A percentile compares a stretch with the other conserved stretches of the same genome.
Evolutionary conservation across 768 basidiomycete genomes (phyloP).

Genomic region (Daedaleopsis sinensis): DNA sequence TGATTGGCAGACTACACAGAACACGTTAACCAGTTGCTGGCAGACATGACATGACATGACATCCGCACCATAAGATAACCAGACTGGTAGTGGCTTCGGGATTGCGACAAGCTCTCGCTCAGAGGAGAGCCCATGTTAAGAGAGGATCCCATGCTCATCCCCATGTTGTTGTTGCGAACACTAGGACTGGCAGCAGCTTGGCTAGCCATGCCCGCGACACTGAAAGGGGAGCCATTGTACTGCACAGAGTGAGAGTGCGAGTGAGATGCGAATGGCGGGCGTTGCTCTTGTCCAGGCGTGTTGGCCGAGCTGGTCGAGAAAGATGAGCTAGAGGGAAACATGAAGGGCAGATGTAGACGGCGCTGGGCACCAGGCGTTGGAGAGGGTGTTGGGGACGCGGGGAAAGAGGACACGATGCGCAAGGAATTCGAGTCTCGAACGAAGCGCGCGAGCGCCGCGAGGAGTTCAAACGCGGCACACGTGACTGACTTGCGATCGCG

Average conservation of each 20-base stretch:
- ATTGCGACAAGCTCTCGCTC: constrained; percentile 70
- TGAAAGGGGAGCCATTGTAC: constrained; percentile 41
- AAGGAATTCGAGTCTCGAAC: not conserved
- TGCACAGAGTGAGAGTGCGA: constrained; percentile 31
- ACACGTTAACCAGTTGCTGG: not conserved
- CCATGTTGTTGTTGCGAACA: constrained; percentile 46
- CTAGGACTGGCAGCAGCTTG: constrained; percentile 54
- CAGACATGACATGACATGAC: too few species aligned
- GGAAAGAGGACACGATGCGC: too few species aligned
- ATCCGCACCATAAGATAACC: constrained; percentile 69
- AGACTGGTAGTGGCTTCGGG: constrained; percentile 76
- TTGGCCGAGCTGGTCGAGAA: constrained; percentile 18
- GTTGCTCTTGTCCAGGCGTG: constrained; percentile 24
- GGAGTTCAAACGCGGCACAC: constrained; percentile 12
- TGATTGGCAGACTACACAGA: constrained; percentile 61
- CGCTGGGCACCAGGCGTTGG: not conserved
- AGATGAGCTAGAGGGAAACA: constrained; percentile 28
- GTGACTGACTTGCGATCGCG: constrained; percentile 20
- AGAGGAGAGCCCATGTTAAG: constrained; percentile 46
- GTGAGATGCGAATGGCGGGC: constrained; percentile 28
- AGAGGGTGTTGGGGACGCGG: too few species aligned
- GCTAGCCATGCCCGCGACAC: constrained; percentile 63
- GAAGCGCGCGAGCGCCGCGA: not conserved
- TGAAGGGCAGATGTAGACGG: constrained; percentile 4
- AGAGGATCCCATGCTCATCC: constrained; percentile 32